These are phyloP conservation scores for Eleusine indica DNA, from an alignment of 176 grass and related monocot species.

Conservation along the genomic window DNA sequence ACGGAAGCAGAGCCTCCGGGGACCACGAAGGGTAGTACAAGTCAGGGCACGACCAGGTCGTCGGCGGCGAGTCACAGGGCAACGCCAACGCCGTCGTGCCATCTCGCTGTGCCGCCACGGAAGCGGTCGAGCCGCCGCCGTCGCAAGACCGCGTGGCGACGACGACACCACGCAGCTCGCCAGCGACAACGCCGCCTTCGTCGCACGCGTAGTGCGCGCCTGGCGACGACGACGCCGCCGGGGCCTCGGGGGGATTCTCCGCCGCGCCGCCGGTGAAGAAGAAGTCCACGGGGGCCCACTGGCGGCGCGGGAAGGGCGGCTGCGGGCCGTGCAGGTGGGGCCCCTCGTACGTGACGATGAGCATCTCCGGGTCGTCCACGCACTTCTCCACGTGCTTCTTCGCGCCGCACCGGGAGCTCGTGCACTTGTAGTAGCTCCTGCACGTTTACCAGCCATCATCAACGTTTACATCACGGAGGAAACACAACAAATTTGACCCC, in stretches of 20 bases:
- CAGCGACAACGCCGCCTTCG: neutral
- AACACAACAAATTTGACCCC: neutral
- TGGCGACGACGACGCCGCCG: neutral
- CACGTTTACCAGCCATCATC: neutral
- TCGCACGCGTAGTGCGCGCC: no score
- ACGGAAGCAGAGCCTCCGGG: conserved; percentile 35
- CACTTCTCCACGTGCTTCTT: conserved; percentile 81
- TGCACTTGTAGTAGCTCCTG: conserved; percentile 80
- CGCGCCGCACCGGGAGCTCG: conserved; percentile 51
- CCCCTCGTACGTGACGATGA: conserved; percentile 69
- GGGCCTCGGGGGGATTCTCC: no score
- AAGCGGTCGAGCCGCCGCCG: conserved; percentile 11
- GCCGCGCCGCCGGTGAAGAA: neutral
- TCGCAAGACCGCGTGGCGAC: conserved; percentile 21
- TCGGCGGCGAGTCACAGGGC: conserved; percentile 23
- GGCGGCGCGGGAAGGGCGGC: conserved; percentile 24
- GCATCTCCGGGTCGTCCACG: conserved; percentile 50
- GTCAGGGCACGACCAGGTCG: conserved; percentile 36
- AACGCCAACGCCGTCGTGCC: neutral
- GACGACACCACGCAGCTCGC: neutral
- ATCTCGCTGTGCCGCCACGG: neutral
- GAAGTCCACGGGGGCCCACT: neutral
- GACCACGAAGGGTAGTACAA: conserved; percentile 33
- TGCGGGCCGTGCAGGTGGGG: conserved; percentile 52
- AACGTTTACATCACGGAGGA: neutral